Conservation (phyloP, 371 early-diverging fungal genomes). For the Capillidium heterosporum region DNA sequence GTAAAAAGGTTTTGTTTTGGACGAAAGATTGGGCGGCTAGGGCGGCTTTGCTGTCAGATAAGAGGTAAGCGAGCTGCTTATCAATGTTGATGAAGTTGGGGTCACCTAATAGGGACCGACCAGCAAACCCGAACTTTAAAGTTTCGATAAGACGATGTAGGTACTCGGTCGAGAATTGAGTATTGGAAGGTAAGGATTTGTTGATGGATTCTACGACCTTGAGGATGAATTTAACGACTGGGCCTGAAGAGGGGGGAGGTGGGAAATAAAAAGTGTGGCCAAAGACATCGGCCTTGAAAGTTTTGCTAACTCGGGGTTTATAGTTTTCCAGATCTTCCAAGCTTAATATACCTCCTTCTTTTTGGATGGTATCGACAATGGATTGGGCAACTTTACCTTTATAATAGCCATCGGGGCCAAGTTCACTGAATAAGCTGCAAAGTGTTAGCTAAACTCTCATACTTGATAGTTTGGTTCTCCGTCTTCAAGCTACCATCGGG, state of each 20-base stretch:
- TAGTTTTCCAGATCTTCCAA: slow-evolving; percentile 62
- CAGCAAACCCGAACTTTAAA: slow-evolving; percentile 79
- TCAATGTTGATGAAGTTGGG: slow-evolving; percentile 40
- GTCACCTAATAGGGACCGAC: slow-evolving; percentile 68
- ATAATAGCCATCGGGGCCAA: slow-evolving; percentile 82
- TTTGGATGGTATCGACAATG: slow-evolving; percentile 45
- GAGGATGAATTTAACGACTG: slow-evolving; percentile 71
- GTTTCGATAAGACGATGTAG: slow-evolving; percentile 74
- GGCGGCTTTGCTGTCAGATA: slow-evolving; percentile 27
- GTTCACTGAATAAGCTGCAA: slow-evolving; percentile 53
- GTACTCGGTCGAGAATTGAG: slow-evolving; percentile 31
- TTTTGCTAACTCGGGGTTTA: slow-evolving; percentile 29
- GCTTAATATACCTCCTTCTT: slow-evolving; percentile 66
- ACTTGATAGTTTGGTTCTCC: slow-evolving; percentile 52
- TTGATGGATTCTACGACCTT: slow-evolving; percentile 49
- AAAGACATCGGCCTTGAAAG: slow-evolving; percentile 53
- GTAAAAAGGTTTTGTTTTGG: not conserved
- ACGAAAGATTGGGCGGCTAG: not conserved
- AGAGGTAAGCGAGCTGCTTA: slow-evolving; percentile 31
- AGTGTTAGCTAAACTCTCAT: slow-evolving; percentile 61
- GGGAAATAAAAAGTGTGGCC: slow-evolving; percentile 35
- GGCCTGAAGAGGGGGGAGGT: slow-evolving; percentile 64
- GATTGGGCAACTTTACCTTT: slow-evolving; percentile 58
- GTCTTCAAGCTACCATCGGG: slow-evolving; percentile 27
- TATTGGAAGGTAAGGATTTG: slow-evolving; percentile 38